phyloP scores from a whole-genome alignment of 2,329 filamentous ascomycete genomes.

The Cryphonectria radicalis region DNA sequence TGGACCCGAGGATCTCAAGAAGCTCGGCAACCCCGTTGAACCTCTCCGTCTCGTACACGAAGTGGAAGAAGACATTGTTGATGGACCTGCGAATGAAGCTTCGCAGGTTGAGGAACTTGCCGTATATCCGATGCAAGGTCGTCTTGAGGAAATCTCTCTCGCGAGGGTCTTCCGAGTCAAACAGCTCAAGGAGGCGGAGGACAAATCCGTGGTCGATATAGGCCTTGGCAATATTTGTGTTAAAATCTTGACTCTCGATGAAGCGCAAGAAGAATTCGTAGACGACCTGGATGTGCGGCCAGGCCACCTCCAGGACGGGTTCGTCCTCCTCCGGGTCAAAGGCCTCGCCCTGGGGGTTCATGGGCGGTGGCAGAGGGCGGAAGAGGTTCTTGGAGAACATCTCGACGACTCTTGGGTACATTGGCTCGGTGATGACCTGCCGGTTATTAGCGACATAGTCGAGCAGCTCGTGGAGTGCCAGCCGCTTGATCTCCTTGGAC shows the following conservation, averaged over 20 bases:
- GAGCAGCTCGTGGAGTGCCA: slow-evolving; percentile 92
- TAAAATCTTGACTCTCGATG: slow-evolving; percentile 99
- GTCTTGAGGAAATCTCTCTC: slow-evolving; percentile 98
- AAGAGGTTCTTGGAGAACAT: slow-evolving; percentile 99
- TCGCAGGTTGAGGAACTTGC: slow-evolving; percentile 96
- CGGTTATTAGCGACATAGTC: slow-evolving; percentile 99
- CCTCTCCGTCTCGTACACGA: slow-evolving; percentile 96
- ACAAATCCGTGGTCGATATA: slow-evolving; percentile 99
- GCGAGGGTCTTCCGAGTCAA: slow-evolving; percentile 95
- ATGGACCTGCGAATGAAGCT: slow-evolving; percentile 98
- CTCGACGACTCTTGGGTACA: slow-evolving; percentile 97
- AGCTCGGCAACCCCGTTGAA: slow-evolving; percentile 98
- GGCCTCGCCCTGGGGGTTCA: slow-evolving; percentile 96
- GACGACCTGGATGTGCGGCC: slow-evolving; percentile 98
- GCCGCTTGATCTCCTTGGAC: slow-evolving; percentile 97
- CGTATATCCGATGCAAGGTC: slow-evolving; percentile 95
- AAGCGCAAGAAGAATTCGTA: slow-evolving; percentile 99
- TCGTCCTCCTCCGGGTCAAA: slow-evolving; percentile 99
- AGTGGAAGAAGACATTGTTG: slow-evolving; percentile 99
- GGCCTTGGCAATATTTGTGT: slow-evolving; percentile 98
- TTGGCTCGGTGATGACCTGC: slow-evolving; percentile 97
- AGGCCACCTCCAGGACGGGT: slow-evolving; percentile 95
- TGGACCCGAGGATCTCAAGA: slow-evolving; percentile 94
- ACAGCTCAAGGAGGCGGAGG: slow-evolving; percentile 92
- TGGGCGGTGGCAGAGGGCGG: slow-evolving; percentile 92